Evolutionary conservation across 75 land plant genomes (phyloP), one percentile per base, ranked within the genome.

Genomic region (Picea sitchensis): DNA sequence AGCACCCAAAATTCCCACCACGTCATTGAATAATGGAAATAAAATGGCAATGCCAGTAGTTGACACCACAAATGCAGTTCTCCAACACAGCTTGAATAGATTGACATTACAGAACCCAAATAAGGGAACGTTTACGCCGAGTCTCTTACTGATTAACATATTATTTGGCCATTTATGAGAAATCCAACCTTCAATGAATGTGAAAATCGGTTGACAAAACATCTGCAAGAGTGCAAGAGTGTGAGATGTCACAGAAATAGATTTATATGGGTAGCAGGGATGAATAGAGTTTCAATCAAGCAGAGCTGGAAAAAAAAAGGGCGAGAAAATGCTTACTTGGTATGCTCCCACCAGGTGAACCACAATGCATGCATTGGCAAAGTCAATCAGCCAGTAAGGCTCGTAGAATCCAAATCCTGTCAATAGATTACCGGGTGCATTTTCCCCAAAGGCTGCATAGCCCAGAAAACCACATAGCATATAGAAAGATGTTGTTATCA

Each of bases 401-500:
- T 87, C 88, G 44, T 85, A 89, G 79, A 91, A 88, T 30, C 93
- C 91, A 67, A 91, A 91, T 2, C 91, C 95, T 4, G 95, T 91
- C 65, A 92, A 73, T 73, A 93, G 82, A 47, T 93, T 86, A 36
- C 95, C 95, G 1, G 95, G 95, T 47, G 92, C 87, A 8, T 80
- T 61, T 58, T 92, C 77, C 15, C 94, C 94, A 82, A 92, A 92
- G 26, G 95, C 93, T 31, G 95, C 93, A 87, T 93, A 93, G 5
- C 95, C 95, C 62, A 92, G 87, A 74, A 88, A 79, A 73, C 95
- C 95, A 68, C 88, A 88, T 68, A 65, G 83, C 31, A 93, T 81
- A 80, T 89, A 93, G 83, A 91, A 93, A 60, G 86, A 78, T 5
- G 95, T 86, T 14, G 90, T 93, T 6, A 85, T 79, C 61, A 69